These are phyloP conservation scores for Wickerhamomyces sydowiorum DNA, from an alignment of 805 yeast genomes.

Conservation along the genomic window DNA sequence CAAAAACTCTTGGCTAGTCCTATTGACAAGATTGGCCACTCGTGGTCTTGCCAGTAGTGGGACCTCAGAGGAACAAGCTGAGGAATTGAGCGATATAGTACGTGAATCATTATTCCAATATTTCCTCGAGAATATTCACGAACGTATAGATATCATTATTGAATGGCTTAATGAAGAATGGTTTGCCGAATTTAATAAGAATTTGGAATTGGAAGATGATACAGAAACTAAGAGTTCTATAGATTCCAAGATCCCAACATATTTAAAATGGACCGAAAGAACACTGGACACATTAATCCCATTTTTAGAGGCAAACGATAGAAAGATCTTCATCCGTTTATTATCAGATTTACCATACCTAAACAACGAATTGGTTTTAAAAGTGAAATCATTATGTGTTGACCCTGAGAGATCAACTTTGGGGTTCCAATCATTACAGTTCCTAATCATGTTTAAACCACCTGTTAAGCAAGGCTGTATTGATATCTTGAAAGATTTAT, in stretches of 20 bases:
- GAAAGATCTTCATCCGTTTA: conserved; percentile 74
- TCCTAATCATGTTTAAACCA: conserved; percentile 83
- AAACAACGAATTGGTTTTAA: conserved; percentile 52
- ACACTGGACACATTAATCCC: conserved; percentile 79
- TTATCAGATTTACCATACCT: conserved; percentile 84
- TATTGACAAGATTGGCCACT: conserved; percentile 73
- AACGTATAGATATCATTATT: conserved; percentile 66
- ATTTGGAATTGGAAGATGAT: conserved; percentile 15
- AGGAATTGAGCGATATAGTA: conserved; percentile 48
- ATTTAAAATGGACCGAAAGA: conserved; percentile 63
- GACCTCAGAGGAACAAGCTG: conserved; percentile 7
- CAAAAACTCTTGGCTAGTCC: conserved; percentile 67
- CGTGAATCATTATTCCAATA: conserved; percentile 68
- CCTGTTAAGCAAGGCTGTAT: conserved; percentile 60
- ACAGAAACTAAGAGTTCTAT: conserved; percentile 7
- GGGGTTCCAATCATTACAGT: conserved; percentile 80
- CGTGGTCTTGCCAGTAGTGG: conserved; percentile 53
- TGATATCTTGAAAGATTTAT: conserved; percentile 40
- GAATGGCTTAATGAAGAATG: conserved; percentile 97
- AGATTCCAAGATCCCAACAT: conserved; percentile 38
- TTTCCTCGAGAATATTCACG: conserved; percentile 66
- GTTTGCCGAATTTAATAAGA: conserved; percentile 48
- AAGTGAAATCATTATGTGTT: conserved; percentile 66
- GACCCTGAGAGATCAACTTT: conserved; percentile 81
- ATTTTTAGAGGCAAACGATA: conserved; percentile 74